Conservation (phyloP, 495 filamentous ascomycete genomes). For the Lasiosphaeria hispida region DNA sequence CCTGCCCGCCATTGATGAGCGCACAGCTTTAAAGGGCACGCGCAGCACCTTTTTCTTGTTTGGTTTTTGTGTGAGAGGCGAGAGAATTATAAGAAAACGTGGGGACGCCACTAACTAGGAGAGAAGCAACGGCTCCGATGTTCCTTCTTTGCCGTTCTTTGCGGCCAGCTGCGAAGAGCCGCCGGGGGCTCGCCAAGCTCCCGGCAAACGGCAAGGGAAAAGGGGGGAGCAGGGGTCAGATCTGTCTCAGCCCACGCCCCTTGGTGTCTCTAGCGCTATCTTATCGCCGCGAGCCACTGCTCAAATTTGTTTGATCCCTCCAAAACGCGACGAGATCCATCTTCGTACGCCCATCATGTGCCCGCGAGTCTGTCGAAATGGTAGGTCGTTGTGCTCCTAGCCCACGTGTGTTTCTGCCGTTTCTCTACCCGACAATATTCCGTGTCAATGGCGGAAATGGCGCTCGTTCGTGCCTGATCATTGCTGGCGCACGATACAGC, state of each 20-base stretch:
- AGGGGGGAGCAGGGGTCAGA: background rate
- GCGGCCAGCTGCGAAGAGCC: constrained; percentile 10
- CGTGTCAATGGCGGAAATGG: constrained; percentile 32
- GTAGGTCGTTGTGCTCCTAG: constrained; percentile 43
- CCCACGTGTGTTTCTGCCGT: constrained; percentile 55
- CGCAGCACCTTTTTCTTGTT: background rate
- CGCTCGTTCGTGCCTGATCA: constrained; percentile 24
- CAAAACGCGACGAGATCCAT: background rate
- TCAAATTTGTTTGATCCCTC: background rate
- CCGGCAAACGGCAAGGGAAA: background rate
- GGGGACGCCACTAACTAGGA: background rate
- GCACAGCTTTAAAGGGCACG: background rate
- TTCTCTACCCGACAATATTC: constrained; percentile 61
- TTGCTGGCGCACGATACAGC: constrained; percentile 19
- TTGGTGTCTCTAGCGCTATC: constrained; percentile 15
- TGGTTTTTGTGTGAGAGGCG: background rate
- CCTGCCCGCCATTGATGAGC: background rate
- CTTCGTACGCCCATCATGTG: constrained; percentile 2
- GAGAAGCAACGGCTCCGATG: background rate
- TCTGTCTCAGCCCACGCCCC: background rate
- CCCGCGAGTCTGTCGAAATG: constrained; percentile 35
- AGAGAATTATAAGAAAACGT: background rate
- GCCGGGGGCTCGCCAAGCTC: constrained; percentile 6
- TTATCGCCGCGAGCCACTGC: background rate
- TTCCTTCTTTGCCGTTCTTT: background rate